These are phyloP conservation scores for Prillingera fragicola DNA, from an alignment of 1,284 basidiomycete species.

Conservation along the genomic window DNA sequence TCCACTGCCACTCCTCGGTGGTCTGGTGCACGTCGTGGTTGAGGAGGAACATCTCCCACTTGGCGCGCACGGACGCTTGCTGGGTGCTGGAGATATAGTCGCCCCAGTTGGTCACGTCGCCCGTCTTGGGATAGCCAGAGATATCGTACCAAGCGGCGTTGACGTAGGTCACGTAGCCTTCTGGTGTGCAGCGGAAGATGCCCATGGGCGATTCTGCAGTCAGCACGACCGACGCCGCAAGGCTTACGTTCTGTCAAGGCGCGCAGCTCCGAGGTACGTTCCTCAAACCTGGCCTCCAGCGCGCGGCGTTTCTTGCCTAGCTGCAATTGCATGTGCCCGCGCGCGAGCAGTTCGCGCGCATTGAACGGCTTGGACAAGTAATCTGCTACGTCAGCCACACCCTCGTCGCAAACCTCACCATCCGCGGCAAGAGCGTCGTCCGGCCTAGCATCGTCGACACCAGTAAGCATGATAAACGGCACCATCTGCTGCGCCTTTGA, in stretches of 20 bases:
- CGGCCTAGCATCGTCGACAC: conserved; percentile 34
- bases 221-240: neutral
- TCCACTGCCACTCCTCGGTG: conserved; percentile 26
- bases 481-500: conserved; percentile 19
- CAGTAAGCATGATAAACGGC: conserved; percentile 37
- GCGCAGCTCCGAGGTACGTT: conserved; percentile 36
- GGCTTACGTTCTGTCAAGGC: conserved; percentile 28
- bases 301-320: conserved; percentile 32
- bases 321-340: conserved; percentile 39
- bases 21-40: too few species aligned
- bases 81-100: conserved; percentile 18
- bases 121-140: conserved; percentile 18
- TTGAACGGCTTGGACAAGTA: conserved; percentile 42
- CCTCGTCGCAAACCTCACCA: too few species aligned
- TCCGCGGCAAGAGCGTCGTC: conserved; percentile 47
- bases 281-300: conserved; percentile 36
- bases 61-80: conserved; percentile 8
- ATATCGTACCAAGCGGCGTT: conserved; percentile 33
- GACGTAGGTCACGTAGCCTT: conserved; percentile 27
- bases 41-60: conserved; percentile 20
- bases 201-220: conserved; percentile 28
- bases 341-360: conserved; percentile 47
- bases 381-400: conserved; percentile 40
- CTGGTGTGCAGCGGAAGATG: conserved; percentile 31
- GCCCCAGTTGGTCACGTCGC: conserved; percentile 21